Base-by-base conservation (phyloP, 768 basidiomycete species). In the Infundibulicybe gibba region DNA sequence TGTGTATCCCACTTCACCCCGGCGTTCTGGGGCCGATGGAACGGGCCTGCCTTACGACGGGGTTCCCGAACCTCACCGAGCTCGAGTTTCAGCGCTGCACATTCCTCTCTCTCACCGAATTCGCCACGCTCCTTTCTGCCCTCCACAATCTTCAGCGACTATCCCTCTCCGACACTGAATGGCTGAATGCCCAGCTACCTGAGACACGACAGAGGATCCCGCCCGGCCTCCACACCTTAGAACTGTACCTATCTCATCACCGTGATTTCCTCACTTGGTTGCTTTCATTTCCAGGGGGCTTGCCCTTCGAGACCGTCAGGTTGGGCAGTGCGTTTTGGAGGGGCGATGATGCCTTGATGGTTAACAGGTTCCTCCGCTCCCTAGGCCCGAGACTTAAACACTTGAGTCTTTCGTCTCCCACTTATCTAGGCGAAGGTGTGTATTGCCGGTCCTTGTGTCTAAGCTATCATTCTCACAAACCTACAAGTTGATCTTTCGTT, bases 81-180 rank as follows among this genome's bases (percentile, higher is more conserved):
- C 51, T 62, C 19, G 61, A 62, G 44, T 54, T 62, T 12, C 52
- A 57, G 5, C 54, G 54, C 20, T 62, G 59, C 49, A 49, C 55
- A 44, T 62, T 62, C 38, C 47, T 51, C 16, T 55, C 54, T 0
- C 58, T 62, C 41, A 41, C 46, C 43, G 48, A 54, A 30, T 58
- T 60, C 25, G 44, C 53, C 9, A 25, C 46, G 15, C 50, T 55
- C n/a, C 50, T 62, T 31, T 57, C 55, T 35, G 55, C 59, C 5
- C 50, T 57, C 31, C 55, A 48, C 20, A 48, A 50, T 17, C 49
- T 62, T 11, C 57, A 45, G 13, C 17, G 51, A 19, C 51, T 62
- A 19, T 39, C 54, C 11, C 43, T 62, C 34, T 54, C 58, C 43
- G 58, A 62, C 39, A 50, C 58, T 34, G 57, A 49, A 14, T 62